Base-by-base conservation (phyloP, 2,329 filamentous ascomycete genomes). In the Ascochyta viciae-villosae region DNA sequence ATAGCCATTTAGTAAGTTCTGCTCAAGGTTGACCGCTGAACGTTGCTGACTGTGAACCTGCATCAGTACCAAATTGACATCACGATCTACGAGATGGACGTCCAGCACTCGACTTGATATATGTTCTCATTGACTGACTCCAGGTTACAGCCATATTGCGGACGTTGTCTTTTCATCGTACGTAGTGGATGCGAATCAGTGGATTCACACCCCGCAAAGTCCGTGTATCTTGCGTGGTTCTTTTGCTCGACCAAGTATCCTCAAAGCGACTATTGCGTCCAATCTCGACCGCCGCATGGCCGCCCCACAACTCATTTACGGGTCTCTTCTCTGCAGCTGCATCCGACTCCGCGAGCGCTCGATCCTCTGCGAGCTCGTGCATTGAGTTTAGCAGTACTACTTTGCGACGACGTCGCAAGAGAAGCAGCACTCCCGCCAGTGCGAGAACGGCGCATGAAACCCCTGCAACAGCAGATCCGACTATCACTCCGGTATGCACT, bases 1-100 rank as follows among this genome's bases (percentile, higher is more conserved):
- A 40, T 65, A 70, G 68, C 69, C 66, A 67, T 58, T 34, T 34
- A 69, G 71, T 73, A 67, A 65, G 70, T 57, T 22, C 6, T 26
- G 13, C 37, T 16, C 15, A 10, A 12, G 9, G 16, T 10, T 13
- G 9, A 22, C 12, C 6, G 10, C 24, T 35, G 31, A 37, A 43
- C 6, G 13, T 26, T 33, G 31, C 48, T 55, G 31, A 59, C 34
- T 19, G 44, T 26, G 15, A 33, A 22, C 19, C 27, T 53, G 22
- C 34, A 47, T 35, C 51, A 59, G 57, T 52, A 52, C 31, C 51
- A 56, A 56, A 56, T 56, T 56, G 57, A 52, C 29, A 39, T 34
- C 22, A 43, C 57, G 40, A 52, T 56, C 27, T 42, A 56, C 43
- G 38, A 33, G 26, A 33, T 16, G 29, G 22, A 56, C 26, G 23